phyloP scores from a whole-genome alignment of 169 alveolate genomes.

The Eimeria falciformis region DNA sequence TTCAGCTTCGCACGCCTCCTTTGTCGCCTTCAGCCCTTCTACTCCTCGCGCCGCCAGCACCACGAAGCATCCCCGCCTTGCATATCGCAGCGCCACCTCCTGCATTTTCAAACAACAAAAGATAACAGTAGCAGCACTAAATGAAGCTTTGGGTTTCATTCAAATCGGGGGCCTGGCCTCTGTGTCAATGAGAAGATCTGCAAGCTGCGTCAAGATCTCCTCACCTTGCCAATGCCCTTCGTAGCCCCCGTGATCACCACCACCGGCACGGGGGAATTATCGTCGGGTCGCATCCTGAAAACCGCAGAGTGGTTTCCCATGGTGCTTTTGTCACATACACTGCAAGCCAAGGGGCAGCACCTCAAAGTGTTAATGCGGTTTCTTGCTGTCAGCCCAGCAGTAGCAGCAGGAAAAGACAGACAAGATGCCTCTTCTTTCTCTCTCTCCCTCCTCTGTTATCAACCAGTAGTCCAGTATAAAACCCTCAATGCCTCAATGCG shows the following conservation, averaged over 20 bases:
- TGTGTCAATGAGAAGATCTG: too few relatives aligned
- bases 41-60: constrained; percentile 14
- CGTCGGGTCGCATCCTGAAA: not conserved
- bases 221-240: constrained; percentile 18
- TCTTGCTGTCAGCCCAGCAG: too few relatives aligned
- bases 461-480: too few relatives aligned
- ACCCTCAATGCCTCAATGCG: too few relatives aligned
- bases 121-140: not conserved
- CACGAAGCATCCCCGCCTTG: not conserved
- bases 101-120: not conserved
- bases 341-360: too few relatives aligned
- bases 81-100: constrained; percentile 19
- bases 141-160: not conserved
- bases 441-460: too few relatives aligned
- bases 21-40: not conserved
- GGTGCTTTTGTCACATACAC: not conserved
- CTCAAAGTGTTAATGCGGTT: too few relatives aligned
- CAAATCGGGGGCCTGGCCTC: too few relatives aligned
- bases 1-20: not conserved
- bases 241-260: constrained; percentile 37
- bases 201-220: not conserved
- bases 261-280: not conserved
- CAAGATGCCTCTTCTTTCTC: too few relatives aligned
- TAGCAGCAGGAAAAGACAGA: too few relatives aligned
- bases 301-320: not conserved